phyloP scores from a whole-genome alignment of 768 basidiomycete genomes.

The Hericium coralloides region DNA sequence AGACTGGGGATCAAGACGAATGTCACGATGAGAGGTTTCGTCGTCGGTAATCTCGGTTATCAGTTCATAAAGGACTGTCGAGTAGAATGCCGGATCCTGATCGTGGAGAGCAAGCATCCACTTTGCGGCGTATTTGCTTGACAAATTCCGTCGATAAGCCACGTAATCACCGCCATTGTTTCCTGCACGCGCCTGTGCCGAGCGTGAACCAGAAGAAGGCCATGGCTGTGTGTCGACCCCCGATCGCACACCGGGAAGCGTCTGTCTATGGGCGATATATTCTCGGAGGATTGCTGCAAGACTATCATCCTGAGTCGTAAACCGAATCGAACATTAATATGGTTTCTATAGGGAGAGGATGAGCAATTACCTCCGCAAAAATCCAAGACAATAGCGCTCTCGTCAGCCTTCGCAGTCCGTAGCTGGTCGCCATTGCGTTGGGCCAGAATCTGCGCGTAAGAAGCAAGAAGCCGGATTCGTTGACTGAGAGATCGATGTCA shows the following conservation, averaged over 20 bases:
- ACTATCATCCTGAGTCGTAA: conserved; percentile 45
- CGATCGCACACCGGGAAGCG: conserved; percentile 57
- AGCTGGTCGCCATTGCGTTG: conserved; percentile 61
- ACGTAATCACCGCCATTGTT: conserved; percentile 69
- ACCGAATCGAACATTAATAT: not conserved
- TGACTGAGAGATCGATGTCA: conserved; percentile 63
- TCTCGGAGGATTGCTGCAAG: conserved; percentile 60
- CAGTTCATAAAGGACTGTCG: conserved; percentile 41
- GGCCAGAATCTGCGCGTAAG: conserved; percentile 69
- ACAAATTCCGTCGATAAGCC: conserved; percentile 43
- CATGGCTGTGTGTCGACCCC: conserved; percentile 38
- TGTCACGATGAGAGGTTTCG: not conserved
- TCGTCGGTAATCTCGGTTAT: conserved; percentile 39
- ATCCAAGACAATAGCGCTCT: conserved; percentile 60
- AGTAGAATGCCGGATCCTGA: conserved; percentile 46
- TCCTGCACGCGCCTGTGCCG: conserved; percentile 28
- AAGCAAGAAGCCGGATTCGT: conserved; percentile 66
- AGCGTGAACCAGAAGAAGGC: conserved; percentile 36
- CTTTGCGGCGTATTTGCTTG: conserved; percentile 45
- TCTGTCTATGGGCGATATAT: conserved; percentile 47
- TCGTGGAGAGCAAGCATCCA: conserved; percentile 70
- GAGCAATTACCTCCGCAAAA: conserved; percentile 49
- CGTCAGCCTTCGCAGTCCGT: conserved; percentile 55
- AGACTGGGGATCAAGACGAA: not conserved
- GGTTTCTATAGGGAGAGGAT: not conserved